Evolutionary conservation across 106 monocot species (phyloP).

Genomic region (Chionographis japonica): DNA sequence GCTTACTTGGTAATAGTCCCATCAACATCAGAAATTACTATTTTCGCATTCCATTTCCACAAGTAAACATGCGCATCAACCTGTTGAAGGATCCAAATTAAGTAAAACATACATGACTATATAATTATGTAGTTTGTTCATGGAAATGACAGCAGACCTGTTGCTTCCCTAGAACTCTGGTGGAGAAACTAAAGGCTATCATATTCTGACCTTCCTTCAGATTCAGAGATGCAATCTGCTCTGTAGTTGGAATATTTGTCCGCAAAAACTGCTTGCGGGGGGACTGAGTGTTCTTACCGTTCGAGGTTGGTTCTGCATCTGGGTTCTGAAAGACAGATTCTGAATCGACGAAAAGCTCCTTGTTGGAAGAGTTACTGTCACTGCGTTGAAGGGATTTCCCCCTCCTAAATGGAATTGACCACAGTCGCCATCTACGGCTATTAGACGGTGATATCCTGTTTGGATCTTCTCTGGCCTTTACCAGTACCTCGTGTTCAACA

Average conservation of each 20-base stretch:
- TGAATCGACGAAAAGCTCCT: constrained; percentile 70
- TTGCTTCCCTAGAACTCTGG: constrained; percentile 82
- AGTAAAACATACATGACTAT: neutral
- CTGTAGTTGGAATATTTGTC: constrained; percentile 81
- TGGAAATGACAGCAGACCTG: constrained; percentile 44
- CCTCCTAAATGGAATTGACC: constrained; percentile 84
- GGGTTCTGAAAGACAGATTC: constrained; percentile 47
- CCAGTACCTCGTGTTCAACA: constrained; percentile 32
- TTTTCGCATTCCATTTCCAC: constrained; percentile 98
- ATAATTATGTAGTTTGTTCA: constrained; percentile 1
- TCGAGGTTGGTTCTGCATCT: constrained; percentile 26
- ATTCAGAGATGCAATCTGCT: constrained; percentile 83
- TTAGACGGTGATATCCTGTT: constrained; percentile 32
- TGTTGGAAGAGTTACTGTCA: constrained; percentile 47
- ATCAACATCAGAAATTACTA: constrained; percentile 99
- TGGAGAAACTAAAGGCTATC: constrained; percentile 86
- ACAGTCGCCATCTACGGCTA: constrained; percentile 79
- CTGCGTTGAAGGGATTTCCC: constrained; percentile 51
- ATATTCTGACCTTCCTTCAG: constrained; percentile 85
- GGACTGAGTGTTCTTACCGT: constrained; percentile 27
- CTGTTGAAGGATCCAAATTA: constrained; percentile 35
- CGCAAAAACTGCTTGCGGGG: constrained; percentile 63
- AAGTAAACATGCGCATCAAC: constrained; percentile 93
- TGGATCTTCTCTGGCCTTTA: constrained; percentile 33
- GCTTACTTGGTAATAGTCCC: constrained; percentile 96